A percentile compares a stretch with the other conserved stretches of the same genome.
These are phyloP conservation scores for Pseudocercospora pini-densiflorae DNA, from an alignment of 2,329 filamentous ascomycete genomes.

Conservation along the genomic window DNA sequence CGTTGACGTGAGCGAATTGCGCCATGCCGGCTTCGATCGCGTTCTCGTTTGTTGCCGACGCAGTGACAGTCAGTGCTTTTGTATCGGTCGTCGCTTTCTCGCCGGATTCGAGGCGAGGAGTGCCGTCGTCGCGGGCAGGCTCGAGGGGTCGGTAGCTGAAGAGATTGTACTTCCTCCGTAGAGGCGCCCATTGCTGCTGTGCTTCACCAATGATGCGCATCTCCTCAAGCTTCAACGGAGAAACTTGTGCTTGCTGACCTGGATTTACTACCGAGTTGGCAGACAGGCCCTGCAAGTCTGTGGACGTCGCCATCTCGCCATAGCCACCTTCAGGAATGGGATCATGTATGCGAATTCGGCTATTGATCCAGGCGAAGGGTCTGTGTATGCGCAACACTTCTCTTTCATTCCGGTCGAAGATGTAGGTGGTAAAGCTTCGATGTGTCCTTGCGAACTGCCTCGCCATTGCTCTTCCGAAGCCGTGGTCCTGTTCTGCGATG, in stretches of 20 bases:
- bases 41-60: slow-evolving; percentile 47
- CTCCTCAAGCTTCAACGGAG: slow-evolving; percentile 56
- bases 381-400: slow-evolving; percentile 67
- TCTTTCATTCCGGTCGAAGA: slow-evolving; percentile 64
- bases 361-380: slow-evolving; percentile 68
- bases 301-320: slow-evolving; percentile 38
- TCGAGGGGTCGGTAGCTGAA: slow-evolving; percentile 58
- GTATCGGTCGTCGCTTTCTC: slow-evolving; percentile 49
- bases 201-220: slow-evolving; percentile 69
- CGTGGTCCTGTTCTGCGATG: slow-evolving; percentile 66
- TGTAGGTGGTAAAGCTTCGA: slow-evolving; percentile 66
- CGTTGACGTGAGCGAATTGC: slow-evolving; percentile 67
- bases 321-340: slow-evolving; percentile 48
- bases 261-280: slow-evolving; percentile 49
- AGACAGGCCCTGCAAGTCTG: slow-evolving; percentile 51
- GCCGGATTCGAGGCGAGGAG: slow-evolving; percentile 41
- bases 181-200: slow-evolving; percentile 66
- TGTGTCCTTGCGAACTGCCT: slow-evolving; percentile 67
- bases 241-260: slow-evolving; percentile 55
- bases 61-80: slow-evolving; percentile 53
- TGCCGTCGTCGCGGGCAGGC: slow-evolving; percentile 40
- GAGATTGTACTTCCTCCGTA: slow-evolving; percentile 67
- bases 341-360: slow-evolving; percentile 61
- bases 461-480: slow-evolving; percentile 59
- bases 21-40: slow-evolving; percentile 53